Percentiles rank a stretch among this genome's conserved stretches.
phyloP scores from a whole-genome alignment of 805 yeast genomes.

The Candida succiphila region DNA sequence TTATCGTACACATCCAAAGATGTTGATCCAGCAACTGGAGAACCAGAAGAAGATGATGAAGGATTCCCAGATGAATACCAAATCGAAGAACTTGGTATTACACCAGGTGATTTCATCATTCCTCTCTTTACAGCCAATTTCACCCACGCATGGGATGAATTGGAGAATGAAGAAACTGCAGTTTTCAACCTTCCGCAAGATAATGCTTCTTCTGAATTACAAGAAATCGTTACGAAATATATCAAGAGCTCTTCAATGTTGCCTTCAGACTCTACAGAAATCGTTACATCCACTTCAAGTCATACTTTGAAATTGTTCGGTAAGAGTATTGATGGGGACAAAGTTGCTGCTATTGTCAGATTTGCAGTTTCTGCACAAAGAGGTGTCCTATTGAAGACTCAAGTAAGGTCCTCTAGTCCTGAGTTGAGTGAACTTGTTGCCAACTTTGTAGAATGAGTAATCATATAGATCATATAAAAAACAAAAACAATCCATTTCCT shows the following conservation, averaged over 20 bases:
- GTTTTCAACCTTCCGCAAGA: slow-evolving; percentile 63
- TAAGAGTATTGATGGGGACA: slow-evolving; percentile 51
- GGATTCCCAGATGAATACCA: slow-evolving; percentile 93
- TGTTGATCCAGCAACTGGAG: slow-evolving; percentile 61
- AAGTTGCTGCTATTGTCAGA: slow-evolving; percentile 39
- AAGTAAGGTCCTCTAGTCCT: slow-evolving; percentile 46
- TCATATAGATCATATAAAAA: neutral
- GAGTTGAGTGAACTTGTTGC: slow-evolving; percentile 41
- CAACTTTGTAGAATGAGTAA: slow-evolving; percentile 30
- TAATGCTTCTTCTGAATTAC: slow-evolving; percentile 26
- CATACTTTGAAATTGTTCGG: slow-evolving; percentile 81
- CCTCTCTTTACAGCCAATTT: slow-evolving; percentile 77
- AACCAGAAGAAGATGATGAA: slow-evolving; percentile 58
- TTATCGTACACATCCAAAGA: slow-evolving; percentile 73
- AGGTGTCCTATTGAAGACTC: slow-evolving; percentile 43
- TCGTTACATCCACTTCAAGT: slow-evolving; percentile 42
- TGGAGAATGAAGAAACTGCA: slow-evolving; percentile 49
- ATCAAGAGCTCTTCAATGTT: slow-evolving; percentile 45
- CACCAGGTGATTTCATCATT: slow-evolving; percentile 71
- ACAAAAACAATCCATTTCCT: neutral
- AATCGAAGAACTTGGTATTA: slow-evolving; percentile 66
- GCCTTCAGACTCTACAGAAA: slow-evolving; percentile 68
- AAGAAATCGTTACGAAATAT: slow-evolving; percentile 49
- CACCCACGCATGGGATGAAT: slow-evolving; percentile 62
- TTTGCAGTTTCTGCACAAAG: slow-evolving; percentile 39